Percentiles rank a stretch among this genome's conserved stretches.
phyloP scores from a whole-genome alignment of 305 asterid genomes.

The Solanum hybrid region DNA sequence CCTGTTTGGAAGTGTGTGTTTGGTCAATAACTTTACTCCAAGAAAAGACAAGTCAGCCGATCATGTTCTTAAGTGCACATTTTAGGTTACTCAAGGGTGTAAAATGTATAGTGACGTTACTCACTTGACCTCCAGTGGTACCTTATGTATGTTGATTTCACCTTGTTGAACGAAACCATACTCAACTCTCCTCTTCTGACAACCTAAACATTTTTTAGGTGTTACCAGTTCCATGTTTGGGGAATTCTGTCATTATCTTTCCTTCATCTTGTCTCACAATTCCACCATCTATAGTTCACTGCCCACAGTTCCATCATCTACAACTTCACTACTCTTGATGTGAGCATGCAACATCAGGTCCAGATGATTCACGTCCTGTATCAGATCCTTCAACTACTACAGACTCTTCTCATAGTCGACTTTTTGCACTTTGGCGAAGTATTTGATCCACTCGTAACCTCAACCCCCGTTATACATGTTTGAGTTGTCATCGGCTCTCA shows the following conservation, averaged over 20 bases:
- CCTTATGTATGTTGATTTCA: neutral
- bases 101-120: neutral
- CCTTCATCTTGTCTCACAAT: neutral
- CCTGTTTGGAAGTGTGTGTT: neutral
- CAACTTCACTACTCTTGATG: neutral
- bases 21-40: neutral
- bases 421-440: neutral
- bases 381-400: neutral
- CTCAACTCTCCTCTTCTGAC: neutral
- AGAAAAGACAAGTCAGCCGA: neutral
- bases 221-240: neutral
- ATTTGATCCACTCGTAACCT: neutral
- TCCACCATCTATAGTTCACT: neutral
- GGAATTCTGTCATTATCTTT: neutral
- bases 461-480: neutral
- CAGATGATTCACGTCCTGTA: neutral
- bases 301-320: neutral
- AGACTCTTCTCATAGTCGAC: neutral
- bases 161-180: neutral
- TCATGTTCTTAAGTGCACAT: neutral
- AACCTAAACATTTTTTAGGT: neutral
- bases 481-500: neutral
- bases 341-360: neutral
- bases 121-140: neutral
- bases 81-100: neutral